A percentile compares a stretch with the other conserved stretches of the same genome.
These are phyloP conservation scores for Stenogyne calaminthoides DNA, from an alignment of 305 asterid genomes.

Conservation along the genomic window DNA sequence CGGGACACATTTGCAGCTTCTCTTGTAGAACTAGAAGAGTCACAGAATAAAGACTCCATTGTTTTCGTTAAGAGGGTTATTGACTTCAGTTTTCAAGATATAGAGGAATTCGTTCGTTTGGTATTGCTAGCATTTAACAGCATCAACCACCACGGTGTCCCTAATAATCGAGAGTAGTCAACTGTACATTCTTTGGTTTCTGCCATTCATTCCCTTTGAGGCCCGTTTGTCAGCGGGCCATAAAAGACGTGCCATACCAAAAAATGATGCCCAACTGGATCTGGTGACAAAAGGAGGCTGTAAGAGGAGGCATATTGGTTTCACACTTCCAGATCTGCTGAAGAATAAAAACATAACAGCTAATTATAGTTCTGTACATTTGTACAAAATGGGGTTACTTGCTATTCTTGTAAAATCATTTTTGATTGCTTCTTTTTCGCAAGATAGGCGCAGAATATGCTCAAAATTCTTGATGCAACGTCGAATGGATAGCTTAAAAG, in stretches of 20 bases:
- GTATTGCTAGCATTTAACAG: constrained; percentile 58
- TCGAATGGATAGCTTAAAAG: constrained; percentile 34
- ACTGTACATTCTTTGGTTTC: constrained; percentile 47
- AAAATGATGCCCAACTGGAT: background rate
- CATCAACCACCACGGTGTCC: constrained; percentile 56
- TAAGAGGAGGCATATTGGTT: constrained; percentile 2
- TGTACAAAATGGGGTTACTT: constrained; percentile 63
- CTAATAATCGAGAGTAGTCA: constrained; percentile 49
- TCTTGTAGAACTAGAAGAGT: constrained; percentile 46
- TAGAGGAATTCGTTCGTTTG: constrained; percentile 66
- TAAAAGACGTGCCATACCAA: background rate
- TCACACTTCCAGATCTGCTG: constrained; percentile 36
- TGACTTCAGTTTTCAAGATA: constrained; percentile 81
- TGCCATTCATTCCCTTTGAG: constrained; percentile 27
- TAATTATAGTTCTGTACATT: constrained; percentile 54
- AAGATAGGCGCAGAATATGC: constrained; percentile 46
- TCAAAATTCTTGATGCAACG: constrained; percentile 34
- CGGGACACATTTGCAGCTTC: constrained; percentile 68
- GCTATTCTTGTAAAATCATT: constrained; percentile 43
- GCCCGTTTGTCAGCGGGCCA: constrained; percentile 26
- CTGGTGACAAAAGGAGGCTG: background rate
- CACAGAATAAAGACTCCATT: constrained; percentile 59
- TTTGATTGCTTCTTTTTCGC: constrained; percentile 38
- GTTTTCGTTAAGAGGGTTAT: constrained; percentile 65
- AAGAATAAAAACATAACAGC: constrained; percentile 41